Evolutionary conservation across 2,329 filamentous ascomycete genomes (phyloP).

Genomic region (Claviceps monticola): DNA sequence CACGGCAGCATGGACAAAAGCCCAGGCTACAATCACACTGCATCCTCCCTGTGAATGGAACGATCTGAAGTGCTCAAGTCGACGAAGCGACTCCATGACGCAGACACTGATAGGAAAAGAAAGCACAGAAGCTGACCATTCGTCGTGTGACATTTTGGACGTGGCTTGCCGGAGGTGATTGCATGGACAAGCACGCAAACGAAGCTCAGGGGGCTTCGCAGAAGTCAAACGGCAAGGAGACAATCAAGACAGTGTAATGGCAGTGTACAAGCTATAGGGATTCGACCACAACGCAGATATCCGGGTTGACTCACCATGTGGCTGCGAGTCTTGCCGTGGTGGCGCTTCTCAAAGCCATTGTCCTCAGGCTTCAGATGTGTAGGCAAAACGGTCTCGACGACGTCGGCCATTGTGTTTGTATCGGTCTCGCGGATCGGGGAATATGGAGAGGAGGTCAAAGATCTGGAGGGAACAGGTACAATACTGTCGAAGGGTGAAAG

Average conservation of each 20-base stretch:
- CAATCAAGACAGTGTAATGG: not conserved
- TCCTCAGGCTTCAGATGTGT: slow-evolving; percentile 63
- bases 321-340: slow-evolving; percentile 74
- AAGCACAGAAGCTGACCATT: not conserved
- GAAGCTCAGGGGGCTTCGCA: not conserved
- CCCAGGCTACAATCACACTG: not conserved
- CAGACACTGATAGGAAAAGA: not conserved
- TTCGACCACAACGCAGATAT: too few species aligned
- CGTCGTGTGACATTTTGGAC: not conserved
- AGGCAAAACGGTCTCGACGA: slow-evolving; percentile 63
- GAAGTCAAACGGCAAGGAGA: not conserved
- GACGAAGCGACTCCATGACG: not conserved
- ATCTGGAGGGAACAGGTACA: not conserved
- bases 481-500: not conserved
- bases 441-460: not conserved
- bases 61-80: too few species aligned
- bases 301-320: slow-evolving; percentile 55
- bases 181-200: not conserved
- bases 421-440: not conserved
- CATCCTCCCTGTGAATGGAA: too few species aligned
- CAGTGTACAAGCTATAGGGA: not conserved
- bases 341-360: slow-evolving; percentile 44
- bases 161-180: not conserved
- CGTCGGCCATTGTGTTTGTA: slow-evolving; percentile 48
- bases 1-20: not conserved